Evolutionary conservation across 805 yeast species (phyloP).

Genomic region (Hyphopichia homilentoma): DNA sequence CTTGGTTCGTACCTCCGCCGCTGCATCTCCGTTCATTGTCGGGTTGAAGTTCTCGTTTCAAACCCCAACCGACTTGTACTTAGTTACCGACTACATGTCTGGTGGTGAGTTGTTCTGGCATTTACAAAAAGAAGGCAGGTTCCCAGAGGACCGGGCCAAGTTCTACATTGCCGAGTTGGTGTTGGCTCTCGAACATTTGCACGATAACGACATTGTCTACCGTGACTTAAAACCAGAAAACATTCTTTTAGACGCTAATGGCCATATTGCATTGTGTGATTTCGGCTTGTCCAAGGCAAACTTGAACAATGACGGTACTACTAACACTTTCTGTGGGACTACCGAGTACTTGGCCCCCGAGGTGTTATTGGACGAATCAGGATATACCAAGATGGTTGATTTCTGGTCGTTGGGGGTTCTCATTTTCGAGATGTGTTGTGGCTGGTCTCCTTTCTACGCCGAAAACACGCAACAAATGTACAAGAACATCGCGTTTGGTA

Average conservation of each 20-base stretch:
- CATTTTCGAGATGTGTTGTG: slow-evolving; percentile 98
- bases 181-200: slow-evolving; percentile 88
- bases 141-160: slow-evolving; percentile 89
- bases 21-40: slow-evolving; percentile 89
- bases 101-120: slow-evolving; percentile 98
- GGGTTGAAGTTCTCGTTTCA: slow-evolving; percentile 95
- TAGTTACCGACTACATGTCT: slow-evolving; percentile 96
- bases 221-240: slow-evolving; percentile 97
- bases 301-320: slow-evolving; percentile 77
- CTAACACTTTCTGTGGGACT: slow-evolving; percentile 97
- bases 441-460: slow-evolving; percentile 98
- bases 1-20: slow-evolving; percentile 85
- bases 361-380: slow-evolving; percentile 89
- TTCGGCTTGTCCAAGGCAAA: slow-evolving; percentile 96
- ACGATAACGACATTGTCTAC: slow-evolving; percentile 92
- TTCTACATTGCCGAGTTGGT: slow-evolving; percentile 96
- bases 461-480: slow-evolving; percentile 98
- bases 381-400: slow-evolving; percentile 98
- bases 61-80: slow-evolving; percentile 86
- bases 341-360: slow-evolving; percentile 98
- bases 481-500: slow-evolving; percentile 97
- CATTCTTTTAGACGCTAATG: slow-evolving; percentile 91
- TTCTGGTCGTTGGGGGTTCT: slow-evolving; percentile 98
- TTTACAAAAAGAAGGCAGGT: slow-evolving; percentile 93
- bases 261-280: slow-evolving; percentile 96